Evolutionary conservation across 106 monocot species (phyloP).

Genomic region (Vanilla planifolia): DNA sequence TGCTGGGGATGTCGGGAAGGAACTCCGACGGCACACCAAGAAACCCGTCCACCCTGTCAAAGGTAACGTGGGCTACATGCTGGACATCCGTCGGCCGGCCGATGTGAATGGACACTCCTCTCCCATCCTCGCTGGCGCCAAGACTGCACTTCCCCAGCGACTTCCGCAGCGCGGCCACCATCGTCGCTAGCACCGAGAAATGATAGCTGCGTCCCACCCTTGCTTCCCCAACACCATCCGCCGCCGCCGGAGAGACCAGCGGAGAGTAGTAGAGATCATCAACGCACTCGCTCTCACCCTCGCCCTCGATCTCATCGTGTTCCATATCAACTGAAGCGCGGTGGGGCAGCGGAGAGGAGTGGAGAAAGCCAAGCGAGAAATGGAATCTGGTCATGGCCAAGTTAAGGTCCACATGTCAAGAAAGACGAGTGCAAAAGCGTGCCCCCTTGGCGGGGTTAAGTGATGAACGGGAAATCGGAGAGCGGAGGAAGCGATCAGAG

Average conservation of each 20-base stretch:
- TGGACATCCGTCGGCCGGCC: constrained; percentile 85
- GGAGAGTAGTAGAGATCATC: constrained; percentile 31
- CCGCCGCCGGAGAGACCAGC: constrained; percentile 10
- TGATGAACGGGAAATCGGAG: constrained; percentile 2
- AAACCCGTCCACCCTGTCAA: constrained; percentile 89
- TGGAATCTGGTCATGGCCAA: constrained; percentile 20
- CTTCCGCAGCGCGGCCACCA: constrained; percentile 31
- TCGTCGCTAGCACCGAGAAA: constrained; percentile 10
- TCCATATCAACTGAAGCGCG: constrained; percentile 19
- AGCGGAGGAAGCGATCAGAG: neutral
- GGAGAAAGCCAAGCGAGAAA: constrained; percentile 1
- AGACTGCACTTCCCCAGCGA: constrained; percentile 37
- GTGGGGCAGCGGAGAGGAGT: constrained; percentile 2
- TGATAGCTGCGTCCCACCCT: neutral
- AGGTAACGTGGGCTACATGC: constrained; percentile 88
- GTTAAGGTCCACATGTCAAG: constrained; percentile 13
- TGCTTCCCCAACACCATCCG: neutral
- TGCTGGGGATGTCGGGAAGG: constrained; percentile 54
- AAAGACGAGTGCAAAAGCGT: constrained; percentile 9
- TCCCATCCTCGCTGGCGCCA: constrained; percentile 9
- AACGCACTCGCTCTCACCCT: neutral
- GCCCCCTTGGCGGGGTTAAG: too few species aligned
- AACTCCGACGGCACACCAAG: constrained; percentile 87
- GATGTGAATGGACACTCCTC: constrained; percentile 51
- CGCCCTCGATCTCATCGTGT: constrained; percentile 15